Evolutionary conservation across 495 filamentous ascomycete genomes (phyloP).

Genomic region (Xanthoparmelia taractica): DNA sequence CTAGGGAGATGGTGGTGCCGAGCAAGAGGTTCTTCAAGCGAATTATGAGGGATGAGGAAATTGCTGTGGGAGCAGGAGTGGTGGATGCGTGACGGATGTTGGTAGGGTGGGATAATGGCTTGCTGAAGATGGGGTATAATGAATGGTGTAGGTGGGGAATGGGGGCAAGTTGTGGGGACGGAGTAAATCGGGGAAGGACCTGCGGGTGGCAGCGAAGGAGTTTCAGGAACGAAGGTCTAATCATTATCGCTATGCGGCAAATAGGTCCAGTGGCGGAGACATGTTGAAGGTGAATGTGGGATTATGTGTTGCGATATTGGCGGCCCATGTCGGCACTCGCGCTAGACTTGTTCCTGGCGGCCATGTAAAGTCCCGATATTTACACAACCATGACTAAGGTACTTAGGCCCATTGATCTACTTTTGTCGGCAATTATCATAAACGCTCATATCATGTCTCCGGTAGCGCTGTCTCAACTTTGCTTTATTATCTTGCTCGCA

Average conservation of each 20-base stretch:
- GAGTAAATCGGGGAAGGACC: neutral
- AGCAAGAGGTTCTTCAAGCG: conserved; percentile 26
- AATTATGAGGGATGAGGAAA: neutral
- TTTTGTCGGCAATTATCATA: neutral
- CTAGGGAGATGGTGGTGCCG: conserved; percentile 48
- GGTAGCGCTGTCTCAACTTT: neutral
- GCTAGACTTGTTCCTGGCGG: conserved; percentile 10
- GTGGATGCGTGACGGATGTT: conserved; percentile 1
- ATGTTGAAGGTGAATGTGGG: neutral
- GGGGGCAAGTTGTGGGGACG: neutral
- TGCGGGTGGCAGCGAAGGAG: neutral
- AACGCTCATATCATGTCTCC: neutral
- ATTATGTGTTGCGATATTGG: too few relatives aligned
- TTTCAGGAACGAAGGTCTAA: neutral
- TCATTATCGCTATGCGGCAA: conserved; percentile 6
- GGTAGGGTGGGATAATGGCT: neutral
- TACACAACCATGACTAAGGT: neutral
- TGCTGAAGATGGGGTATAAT: neutral
- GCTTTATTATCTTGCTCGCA: neutral
- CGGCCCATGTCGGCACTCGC: neutral
- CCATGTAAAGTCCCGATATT: neutral
- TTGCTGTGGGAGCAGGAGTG: neutral
- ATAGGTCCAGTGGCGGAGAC: neutral
- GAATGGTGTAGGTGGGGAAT: neutral
- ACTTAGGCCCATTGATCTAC: neutral